Evolutionary conservation across 352 stramenopile species (phyloP), one percentile per base, ranked within the genome.

Genomic region (Pythium volutum): DNA sequence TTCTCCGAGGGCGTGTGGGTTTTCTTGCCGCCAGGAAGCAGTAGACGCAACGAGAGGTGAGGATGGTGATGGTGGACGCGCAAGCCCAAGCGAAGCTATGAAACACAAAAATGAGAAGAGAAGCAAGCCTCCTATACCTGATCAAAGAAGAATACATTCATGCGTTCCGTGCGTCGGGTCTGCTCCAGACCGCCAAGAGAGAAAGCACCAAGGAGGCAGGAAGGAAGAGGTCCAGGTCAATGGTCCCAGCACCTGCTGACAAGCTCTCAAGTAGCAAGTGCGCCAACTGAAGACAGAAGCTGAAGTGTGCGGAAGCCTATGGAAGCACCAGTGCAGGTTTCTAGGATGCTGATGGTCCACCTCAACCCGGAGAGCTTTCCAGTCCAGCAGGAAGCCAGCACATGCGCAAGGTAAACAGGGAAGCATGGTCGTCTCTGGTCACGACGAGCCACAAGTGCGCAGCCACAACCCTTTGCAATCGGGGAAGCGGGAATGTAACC

Each of bases 61-160:
- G 45, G 29, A 38, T 12, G 20, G 16, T 18, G 26, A 43, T 18
- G 36, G 18, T 43, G 36, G n/a, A n/a, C 18, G 31, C 36, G 36
- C 36, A 43, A 18, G 14, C 36, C 36, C 48, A 65, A 31, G 57
- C 25, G 34, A 58, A 65, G 48, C 18, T 54, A 59, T 41, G 52
- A 29, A 54, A 11, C 39, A 29, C 50, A 60, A 52, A 65, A 36
- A 36, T 36, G 31, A 36, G 31, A 36, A 64, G 36, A 64, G 46
- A 64, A 64, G 56, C 46, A 26, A 36, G 31, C 7, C 31, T 36
- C 31, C 55, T 55, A 52, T 56, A 26, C 56, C 47, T 64, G 56
- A 64, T 57, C 45, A 65, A 59, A 53, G 58, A 65, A 65, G 58
- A 65, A 65, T 65, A 65, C 58, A 65, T 65, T 46, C 55, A 36